Percentiles rank a stretch among this genome's conserved stretches.
These are phyloP conservation scores for Wickerhamia fluorescens DNA, from an alignment of 805 yeast species.

Conservation along the genomic window DNA sequence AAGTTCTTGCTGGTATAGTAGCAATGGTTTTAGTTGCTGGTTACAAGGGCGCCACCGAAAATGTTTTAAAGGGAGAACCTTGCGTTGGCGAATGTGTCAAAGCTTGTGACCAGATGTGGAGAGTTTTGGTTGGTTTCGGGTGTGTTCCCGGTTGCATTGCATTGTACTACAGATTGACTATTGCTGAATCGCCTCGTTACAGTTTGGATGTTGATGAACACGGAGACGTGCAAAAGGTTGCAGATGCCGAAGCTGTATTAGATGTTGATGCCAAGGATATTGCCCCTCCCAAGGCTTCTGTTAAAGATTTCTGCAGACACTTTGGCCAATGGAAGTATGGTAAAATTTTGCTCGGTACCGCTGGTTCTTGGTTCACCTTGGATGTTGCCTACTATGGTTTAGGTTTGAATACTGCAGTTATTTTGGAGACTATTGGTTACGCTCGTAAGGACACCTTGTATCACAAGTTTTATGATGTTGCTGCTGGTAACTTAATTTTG, in stretches of 20 bases:
- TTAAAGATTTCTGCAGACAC: conserved; percentile 62
- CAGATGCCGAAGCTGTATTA: conserved; percentile 39
- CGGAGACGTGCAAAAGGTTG: conserved; percentile 48
- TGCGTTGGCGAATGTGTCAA: conserved; percentile 63
- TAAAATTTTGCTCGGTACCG: conserved; percentile 80
- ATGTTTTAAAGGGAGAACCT: conserved; percentile 46
- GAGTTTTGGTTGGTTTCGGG: conserved; percentile 84
- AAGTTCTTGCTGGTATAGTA: conserved; percentile 78
- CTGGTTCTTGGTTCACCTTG: conserved; percentile 85
- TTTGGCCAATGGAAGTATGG: conserved; percentile 83
- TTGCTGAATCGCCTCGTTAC: conserved; percentile 93
- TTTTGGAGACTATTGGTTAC: conserved; percentile 77
- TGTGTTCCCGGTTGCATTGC: conserved; percentile 83
- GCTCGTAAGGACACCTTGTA: conserved; percentile 69
- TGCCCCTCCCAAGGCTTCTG: conserved; percentile 76
- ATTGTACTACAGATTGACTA: conserved; percentile 84
- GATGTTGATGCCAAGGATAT: conserved; percentile 31
- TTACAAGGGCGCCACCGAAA: conserved; percentile 53
- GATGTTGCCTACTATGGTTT: conserved; percentile 91
- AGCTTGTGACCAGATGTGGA: conserved; percentile 93
- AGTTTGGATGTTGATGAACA: conserved; percentile 67
- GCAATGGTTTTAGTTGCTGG: conserved; percentile 72
- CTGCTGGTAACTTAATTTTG: conserved; percentile 89
- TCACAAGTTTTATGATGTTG: conserved; percentile 60
- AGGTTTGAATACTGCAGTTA: conserved; percentile 73